These are phyloP conservation scores for Eucalyptus tenuipes DNA, from an alignment of 345 rosid genomes.

Conservation along the genomic window DNA sequence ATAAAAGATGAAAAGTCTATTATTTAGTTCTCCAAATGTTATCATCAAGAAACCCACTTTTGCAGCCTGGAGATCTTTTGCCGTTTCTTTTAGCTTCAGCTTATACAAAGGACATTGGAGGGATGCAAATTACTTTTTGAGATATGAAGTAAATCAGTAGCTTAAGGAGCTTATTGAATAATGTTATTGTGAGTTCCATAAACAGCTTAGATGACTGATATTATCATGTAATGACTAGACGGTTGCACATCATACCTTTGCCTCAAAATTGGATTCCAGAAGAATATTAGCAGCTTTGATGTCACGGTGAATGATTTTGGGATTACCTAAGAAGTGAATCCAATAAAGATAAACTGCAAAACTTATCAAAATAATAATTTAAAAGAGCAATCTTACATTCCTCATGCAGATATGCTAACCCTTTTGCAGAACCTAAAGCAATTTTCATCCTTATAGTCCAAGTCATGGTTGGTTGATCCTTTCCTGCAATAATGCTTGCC, in stretches of 20 bases:
- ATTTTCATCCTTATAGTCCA: conserved; percentile 63
- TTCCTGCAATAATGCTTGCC: conserved; percentile 24
- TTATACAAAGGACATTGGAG: neutral
- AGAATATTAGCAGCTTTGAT: no score
- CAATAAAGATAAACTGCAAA: neutral
- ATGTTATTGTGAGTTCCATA: neutral
- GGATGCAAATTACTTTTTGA: no score
- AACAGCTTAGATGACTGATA: neutral
- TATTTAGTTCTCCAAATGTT: neutral
- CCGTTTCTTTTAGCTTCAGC: neutral
- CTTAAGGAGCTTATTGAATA: no score
- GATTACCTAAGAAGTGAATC: no score
- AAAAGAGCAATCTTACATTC: conserved; percentile 46
- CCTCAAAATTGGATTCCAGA: no score
- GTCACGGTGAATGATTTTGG: no score
- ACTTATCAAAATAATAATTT: no score
- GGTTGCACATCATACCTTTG: neutral
- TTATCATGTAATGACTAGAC: no score
- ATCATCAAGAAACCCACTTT: neutral
- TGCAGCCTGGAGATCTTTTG: neutral
- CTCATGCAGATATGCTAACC: conserved; percentile 80
- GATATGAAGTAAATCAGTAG: neutral
- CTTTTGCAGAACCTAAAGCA: conserved; percentile 75
- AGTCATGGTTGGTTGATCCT: conserved; percentile 45
- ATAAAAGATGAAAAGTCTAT: neutral